Percentiles rank a stretch among this genome's conserved stretches.
phyloP scores from a whole-genome alignment of 2,329 filamentous ascomycete genomes.

The Xylariaceae sp. region DNA sequence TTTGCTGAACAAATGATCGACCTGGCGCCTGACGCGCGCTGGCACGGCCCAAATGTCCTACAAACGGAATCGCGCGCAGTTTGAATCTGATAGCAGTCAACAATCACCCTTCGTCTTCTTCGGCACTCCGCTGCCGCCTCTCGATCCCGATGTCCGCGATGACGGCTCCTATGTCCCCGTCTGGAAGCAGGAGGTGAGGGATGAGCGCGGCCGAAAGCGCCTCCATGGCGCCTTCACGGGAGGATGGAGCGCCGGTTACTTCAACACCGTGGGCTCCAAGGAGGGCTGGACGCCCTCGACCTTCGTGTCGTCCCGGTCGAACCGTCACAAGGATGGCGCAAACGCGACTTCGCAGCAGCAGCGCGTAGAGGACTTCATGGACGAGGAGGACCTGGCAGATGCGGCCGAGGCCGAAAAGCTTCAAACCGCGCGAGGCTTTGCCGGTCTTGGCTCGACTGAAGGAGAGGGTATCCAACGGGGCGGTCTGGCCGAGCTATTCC shows the following conservation, averaged over 20 bases:
- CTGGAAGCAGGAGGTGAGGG: slow-evolving; percentile 98
- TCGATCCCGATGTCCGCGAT: slow-evolving; percentile 71
- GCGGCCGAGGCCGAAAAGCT: slow-evolving; percentile 71
- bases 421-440: slow-evolving; percentile 67
- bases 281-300: slow-evolving; percentile 93
- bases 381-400: slow-evolving; percentile 89
- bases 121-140: slow-evolving; percentile 77
- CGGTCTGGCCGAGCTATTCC: slow-evolving; percentile 65
- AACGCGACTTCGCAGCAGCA: slow-evolving; percentile 39
- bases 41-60: slow-evolving; percentile 53
- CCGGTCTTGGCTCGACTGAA: slow-evolving; percentile 65
- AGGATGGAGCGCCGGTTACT: slow-evolving; percentile 95
- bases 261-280: slow-evolving; percentile 96
- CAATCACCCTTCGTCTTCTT: slow-evolving; percentile 71
- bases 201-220: slow-evolving; percentile 84
- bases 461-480: slow-evolving; percentile 47
- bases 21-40: slow-evolving; percentile 5
- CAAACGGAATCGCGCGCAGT: slow-evolving; percentile 74
- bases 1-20: slow-evolving; percentile 11
- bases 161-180: slow-evolving; percentile 88
- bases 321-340: slow-evolving; percentile 59
- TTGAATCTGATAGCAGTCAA: slow-evolving; percentile 61
- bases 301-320: slow-evolving; percentile 83
- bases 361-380: slow-evolving; percentile 85
- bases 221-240: slow-evolving; percentile 96